Evolutionary conservation across 2,329 filamentous ascomycete genomes (phyloP), one percentile per base, ranked within the genome.

Genomic region (Cyclaneusma minus): DNA sequence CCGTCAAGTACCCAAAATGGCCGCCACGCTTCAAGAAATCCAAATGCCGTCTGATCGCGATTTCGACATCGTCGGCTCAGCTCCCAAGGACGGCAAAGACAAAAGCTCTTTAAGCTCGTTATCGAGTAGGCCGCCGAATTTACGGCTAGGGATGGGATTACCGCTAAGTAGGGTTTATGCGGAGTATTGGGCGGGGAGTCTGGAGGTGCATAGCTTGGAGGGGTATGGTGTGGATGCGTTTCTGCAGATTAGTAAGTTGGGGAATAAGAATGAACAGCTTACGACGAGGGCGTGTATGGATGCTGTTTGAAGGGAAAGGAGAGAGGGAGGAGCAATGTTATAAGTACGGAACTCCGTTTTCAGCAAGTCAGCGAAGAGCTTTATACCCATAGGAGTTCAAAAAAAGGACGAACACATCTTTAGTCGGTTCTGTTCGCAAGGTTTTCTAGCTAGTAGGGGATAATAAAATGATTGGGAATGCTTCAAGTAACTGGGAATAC

Each of bases 171-270:
- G 83, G 34, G 81, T 95, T 3, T 98, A 95, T 51, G 84, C 87
- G 15, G 87, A 95, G 52, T 95, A 95, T 51, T 98, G 89, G 89
- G 89, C 89, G 3, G 89, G 89, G 13, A 89, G 70, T 41, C 57
- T 98, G 6, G 80, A 93, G 43, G 52, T 95, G 31, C 87, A 95
- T 48, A 94, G 80, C 44, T 57, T 98, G 6, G 87, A 94, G 47
- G 91, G 89, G 1, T 95, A 94, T 48, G 89, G 89, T 9, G 83
- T 91, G 5, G 89, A 98, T 55, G 85, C 81, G 0, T 98, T 98
- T 45, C 55, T 98, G 35, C 85, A 95, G 48, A 93, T 98, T 33
- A 92, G 83, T 4, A 91, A 92, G 49, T 61, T 98, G 30, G 89
- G 89, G 12, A 98, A 98, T 50, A 94, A 93, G 62, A 94, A 95